Evolutionary conservation across 805 yeast genomes (phyloP), one percentile per base, ranked within the genome.

Genomic region (Candida koratica): DNA sequence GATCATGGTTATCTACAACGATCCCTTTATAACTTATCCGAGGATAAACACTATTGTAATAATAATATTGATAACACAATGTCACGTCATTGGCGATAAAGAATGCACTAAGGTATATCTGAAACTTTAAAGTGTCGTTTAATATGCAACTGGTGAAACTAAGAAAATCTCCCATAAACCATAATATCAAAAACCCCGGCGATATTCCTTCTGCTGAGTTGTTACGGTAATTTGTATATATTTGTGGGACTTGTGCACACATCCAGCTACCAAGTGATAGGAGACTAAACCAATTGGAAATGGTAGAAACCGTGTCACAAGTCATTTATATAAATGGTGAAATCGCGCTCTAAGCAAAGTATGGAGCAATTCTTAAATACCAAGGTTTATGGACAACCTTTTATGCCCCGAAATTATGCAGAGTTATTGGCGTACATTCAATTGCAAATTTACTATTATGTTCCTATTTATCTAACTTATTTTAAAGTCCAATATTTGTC

Each of bases 161-260:
- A 10, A 80, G 52, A 20, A 69, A 55, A 49, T 79, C 86, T 7
- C 89, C 90, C 36, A 68, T 51, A 42, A 78, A 70, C 88, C 88
- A 82, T 38, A 77, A 70, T 8, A 68, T 43, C 3, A 82, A 66
- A 45, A 82, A 82, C 4, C 69, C 67, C 20, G 75, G 65, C 9
- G 85, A 77, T 15, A 82, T 64, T 3, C 89, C 89, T 13, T 75
- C 84, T 4, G 84, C 84, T 2, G 84, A 73, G 43, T 77, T 72
- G 47, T 65, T 65, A 10, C 60, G 55, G 53, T 77, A 78, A 52
- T 81, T 82, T 47, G 71, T 65, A 39, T 70, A 56, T 9, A 81
- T 79, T 51, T 82, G 90, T 1, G 89, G 89, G 12, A 78, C 50
- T 54, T 81, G 89, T 3, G 89, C 89, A 53, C 81, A 77, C 23